A percentile compares a stretch with the other conserved stretches of the same genome.
Conservation (phyloP, 164 flowering plant genomes). For the Saururus chinensis region DNA sequence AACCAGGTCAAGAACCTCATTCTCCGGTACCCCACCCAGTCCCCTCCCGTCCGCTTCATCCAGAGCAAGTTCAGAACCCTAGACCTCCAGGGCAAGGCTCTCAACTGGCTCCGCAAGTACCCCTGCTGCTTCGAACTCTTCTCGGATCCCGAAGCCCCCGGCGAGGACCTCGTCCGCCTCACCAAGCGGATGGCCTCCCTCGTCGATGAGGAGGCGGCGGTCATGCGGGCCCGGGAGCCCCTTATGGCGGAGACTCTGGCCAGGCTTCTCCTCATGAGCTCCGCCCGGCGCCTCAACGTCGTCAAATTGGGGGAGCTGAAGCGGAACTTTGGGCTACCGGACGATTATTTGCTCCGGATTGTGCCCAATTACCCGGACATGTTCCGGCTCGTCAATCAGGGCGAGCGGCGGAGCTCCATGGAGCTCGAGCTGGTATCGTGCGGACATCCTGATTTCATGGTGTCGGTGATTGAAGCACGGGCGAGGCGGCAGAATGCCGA, state of each 20-base stretch:
- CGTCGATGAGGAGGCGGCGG: constrained; percentile 72
- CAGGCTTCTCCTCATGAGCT: constrained; percentile 67
- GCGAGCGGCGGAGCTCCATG: constrained; percentile 59
- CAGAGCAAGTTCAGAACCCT: constrained; percentile 87
- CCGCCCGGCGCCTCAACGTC: constrained; percentile 54
- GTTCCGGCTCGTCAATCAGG: constrained; percentile 54
- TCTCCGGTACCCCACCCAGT: constrained; percentile 55
- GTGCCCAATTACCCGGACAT: constrained; percentile 60
- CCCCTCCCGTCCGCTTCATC: constrained; percentile 34
- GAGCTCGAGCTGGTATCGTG: constrained; percentile 77
- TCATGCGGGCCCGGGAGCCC: constrained; percentile 51
- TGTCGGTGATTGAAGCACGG: constrained; percentile 48
- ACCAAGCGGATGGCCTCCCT: constrained; percentile 71
- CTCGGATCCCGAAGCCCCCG: constrained; percentile 32
- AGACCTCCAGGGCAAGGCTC: constrained; percentile 89
- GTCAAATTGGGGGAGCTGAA: constrained; percentile 65
- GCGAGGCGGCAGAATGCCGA: constrained; percentile 29
- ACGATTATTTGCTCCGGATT: constrained; percentile 75
- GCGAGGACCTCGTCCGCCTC: constrained; percentile 42
- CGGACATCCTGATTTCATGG: constrained; percentile 42
- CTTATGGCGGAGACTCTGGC: constrained; percentile 47
- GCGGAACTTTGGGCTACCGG: constrained; percentile 75
- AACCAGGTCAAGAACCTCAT: constrained; percentile 90
- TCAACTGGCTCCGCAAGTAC: constrained; percentile 81
- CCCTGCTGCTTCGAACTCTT: constrained; percentile 82